Conservation (phyloP, 2,329 filamentous ascomycete species). For the Mariannaea elegans region DNA sequence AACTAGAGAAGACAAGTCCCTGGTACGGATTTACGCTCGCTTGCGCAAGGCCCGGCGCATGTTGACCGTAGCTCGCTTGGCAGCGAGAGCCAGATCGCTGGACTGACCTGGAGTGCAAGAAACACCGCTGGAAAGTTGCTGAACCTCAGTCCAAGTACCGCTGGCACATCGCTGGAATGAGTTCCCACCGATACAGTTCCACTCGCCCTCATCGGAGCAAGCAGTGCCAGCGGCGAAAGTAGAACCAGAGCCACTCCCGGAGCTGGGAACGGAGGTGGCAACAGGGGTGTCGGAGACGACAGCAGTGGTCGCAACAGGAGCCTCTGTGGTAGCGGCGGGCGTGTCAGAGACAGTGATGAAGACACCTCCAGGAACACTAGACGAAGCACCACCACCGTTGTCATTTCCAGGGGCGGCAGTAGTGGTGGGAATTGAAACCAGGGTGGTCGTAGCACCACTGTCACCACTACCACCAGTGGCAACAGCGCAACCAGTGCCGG, state of each 20-base stretch:
- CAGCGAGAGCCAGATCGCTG: slow-evolving; percentile 47
- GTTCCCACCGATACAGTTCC: slow-evolving; percentile 62
- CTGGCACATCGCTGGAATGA: slow-evolving; percentile 65
- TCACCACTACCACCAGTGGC: slow-evolving; percentile 33
- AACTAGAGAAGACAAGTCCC: not conserved
- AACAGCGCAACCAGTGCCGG: slow-evolving; percentile 37
- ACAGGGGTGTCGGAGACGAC: slow-evolving; percentile 29
- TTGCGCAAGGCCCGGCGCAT: slow-evolving; percentile 43
- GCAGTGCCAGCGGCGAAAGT: slow-evolving; percentile 52
- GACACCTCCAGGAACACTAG: slow-evolving; percentile 47
- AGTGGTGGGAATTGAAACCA: slow-evolving; percentile 23
- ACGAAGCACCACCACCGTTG: slow-evolving; percentile 4
- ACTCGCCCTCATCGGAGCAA: slow-evolving; percentile 59
- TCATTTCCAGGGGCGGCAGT: slow-evolving; percentile 27
- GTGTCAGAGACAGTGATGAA: slow-evolving; percentile 49
- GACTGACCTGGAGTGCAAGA: slow-evolving; percentile 54
- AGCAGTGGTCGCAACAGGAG: slow-evolving; percentile 29
- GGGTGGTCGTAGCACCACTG: slow-evolving; percentile 48
- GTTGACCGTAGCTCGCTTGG: slow-evolving; percentile 24
- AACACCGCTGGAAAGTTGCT: slow-evolving; percentile 56
- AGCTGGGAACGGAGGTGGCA: slow-evolving; percentile 18
- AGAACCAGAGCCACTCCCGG: slow-evolving; percentile 40
- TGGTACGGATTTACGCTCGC: not conserved
- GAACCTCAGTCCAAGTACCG: slow-evolving; percentile 57
- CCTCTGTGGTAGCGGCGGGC: slow-evolving; percentile 29